Base-by-base conservation (phyloP, 257 asterid species). In the Pogostemon cablin region DNA sequence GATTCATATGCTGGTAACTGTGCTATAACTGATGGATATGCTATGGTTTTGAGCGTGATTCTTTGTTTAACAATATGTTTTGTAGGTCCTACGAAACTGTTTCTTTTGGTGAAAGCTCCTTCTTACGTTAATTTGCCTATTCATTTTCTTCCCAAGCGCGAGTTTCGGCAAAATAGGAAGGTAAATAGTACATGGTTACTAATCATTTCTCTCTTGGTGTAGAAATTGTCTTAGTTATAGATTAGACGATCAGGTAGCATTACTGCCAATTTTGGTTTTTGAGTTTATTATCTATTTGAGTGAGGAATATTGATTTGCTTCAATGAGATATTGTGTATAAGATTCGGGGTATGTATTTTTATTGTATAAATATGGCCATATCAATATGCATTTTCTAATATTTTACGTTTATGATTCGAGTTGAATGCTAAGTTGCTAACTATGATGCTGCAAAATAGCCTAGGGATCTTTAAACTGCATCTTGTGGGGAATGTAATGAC, bases 81-180 rank as follows among this genome's bases (percentile, higher is more conserved):
- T 63, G 54, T 73, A 93, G 98, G 98, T 76, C 90, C 96, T 2
- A 82, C 93, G 8, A 93, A 91, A 80, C 77, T 93, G 75, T 91
- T 87, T 79, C 83, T 93, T 78, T 67, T 93, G 79, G 95, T 87
- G 82, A 81, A 86, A 87, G 96, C 96, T 79, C 96, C 96, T 17
- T 80, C 95, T 40, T 77, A 79, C 59, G 72, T 87, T 58, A 82
- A 76, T 78, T 64, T 86, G 82, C 96, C 96, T 70, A 17, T 77
- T 81, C 95, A 93, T 77, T 93, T 93, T 84, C 95, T 91, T 73
- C 97, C 97, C 68, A 93, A 93, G 81, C 97, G 96, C 0, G 99
- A 87, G 78, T 84, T 87, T 67, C 85, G 80, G 34, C 87, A 72
- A 81, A 83, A 75, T 59, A 89, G 83, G 77, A 93, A 93, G 99